phyloP scores from a whole-genome alignment of 2,329 filamentous ascomycete genomes.

The Fusarium virguliforme region DNA sequence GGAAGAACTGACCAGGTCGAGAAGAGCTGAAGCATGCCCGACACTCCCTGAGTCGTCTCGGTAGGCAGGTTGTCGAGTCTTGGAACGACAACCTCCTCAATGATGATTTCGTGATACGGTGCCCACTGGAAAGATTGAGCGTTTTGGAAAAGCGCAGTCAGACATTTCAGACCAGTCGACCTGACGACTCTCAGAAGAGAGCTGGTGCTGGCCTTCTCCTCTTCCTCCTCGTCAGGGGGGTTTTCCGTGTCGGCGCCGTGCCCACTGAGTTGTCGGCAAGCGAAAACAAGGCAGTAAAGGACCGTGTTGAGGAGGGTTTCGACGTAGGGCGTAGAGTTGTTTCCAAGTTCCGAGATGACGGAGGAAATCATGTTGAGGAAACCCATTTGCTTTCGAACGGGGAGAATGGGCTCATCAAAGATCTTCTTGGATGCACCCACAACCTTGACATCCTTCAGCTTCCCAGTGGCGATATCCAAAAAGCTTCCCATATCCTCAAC shows the following conservation, averaged over 20 bases:
- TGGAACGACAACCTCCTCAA: constrained; percentile 82
- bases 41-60: constrained; percentile 92
- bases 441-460: constrained; percentile 74
- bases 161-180: constrained; percentile 84
- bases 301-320: constrained; percentile 81
- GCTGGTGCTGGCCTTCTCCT: constrained; percentile 62
- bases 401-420: constrained; percentile 73
- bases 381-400: constrained; percentile 86
- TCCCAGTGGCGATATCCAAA: constrained; percentile 84
- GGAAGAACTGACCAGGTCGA: constrained; percentile 83
- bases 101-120: constrained; percentile 78
- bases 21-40: constrained; percentile 85
- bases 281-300: constrained; percentile 84
- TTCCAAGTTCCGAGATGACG: constrained; percentile 87
- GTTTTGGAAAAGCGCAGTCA: constrained; percentile 84
- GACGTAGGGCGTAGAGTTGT: constrained; percentile 78
- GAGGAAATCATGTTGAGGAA: constrained; percentile 93
- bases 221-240: constrained; percentile 60
- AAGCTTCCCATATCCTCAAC: constrained; percentile 84
- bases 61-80: constrained; percentile 83
- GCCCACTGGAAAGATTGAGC: constrained; percentile 81
- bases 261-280: constrained; percentile 73
- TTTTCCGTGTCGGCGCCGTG: constrained; percentile 54
- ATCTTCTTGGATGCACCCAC: constrained; percentile 68
- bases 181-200: constrained; percentile 78